Base-by-base conservation (phyloP, 2,329 filamentous ascomycete genomes). In the Zopfia rhizophila region DNA sequence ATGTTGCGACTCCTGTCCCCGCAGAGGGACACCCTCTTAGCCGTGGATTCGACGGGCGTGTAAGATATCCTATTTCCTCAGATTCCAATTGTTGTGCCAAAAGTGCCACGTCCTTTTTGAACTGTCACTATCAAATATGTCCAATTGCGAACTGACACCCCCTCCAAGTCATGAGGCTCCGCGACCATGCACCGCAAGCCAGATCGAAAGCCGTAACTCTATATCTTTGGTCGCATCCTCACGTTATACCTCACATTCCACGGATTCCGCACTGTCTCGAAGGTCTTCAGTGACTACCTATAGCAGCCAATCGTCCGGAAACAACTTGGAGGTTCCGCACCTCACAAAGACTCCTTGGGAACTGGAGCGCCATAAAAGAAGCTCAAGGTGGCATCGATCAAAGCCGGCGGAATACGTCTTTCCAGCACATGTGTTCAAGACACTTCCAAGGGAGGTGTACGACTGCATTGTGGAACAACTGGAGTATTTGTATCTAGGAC, bases 391-490 rank as follows among this genome's bases (percentile, higher is more conserved):
- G 68, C 55, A 48, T 43, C 48, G 60, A 53, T 44, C 61, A 49
- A 48, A 46, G 16, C 35, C 21, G 13, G 37, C 50, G 18, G 24
- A 35, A 17, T 38, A 33, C 19, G 21, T 44, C 7, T 44, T 72
- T 14, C 61, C 70, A 2, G 53, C 58, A 2, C 58, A 57, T n/a
- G 33, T 74, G 1, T 75, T 80, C 55, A 74, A 77, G 47, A 70
- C 71, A 13, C 55, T 85, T 5, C 82, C 82, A 0, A 66, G 73
- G 32, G 77, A 81, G 48, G 76, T 84, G 4, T 83, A 82, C 51
- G 76, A 81, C 44, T 79, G 75, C 45, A 81, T 85, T 25, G 52
- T 84, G 8, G 66, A 73, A 23, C 78, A 82, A 44, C 59, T 85
- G 25, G 73, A 80, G 41, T 56, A 63, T 7, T 55, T 80, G 18